These are phyloP conservation scores for Populus pruinosa DNA, from an alignment of 345 rosid genomes.

Conservation along the genomic window DNA sequence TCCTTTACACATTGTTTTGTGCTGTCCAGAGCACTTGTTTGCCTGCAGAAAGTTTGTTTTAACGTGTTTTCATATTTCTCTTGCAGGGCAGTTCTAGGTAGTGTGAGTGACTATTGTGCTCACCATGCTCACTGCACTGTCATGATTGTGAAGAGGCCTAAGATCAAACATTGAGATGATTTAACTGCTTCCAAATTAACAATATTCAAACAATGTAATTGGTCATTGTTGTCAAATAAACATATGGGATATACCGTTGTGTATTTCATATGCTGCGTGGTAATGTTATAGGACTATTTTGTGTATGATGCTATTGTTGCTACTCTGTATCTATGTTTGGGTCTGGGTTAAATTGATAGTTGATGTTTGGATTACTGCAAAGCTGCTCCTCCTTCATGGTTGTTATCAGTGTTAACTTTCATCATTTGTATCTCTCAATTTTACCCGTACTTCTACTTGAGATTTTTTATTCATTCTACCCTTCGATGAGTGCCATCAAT, in stretches of 20 bases:
- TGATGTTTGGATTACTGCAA: too few relatives aligned
- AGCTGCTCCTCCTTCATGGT: too few relatives aligned
- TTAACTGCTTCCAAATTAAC: background rate
- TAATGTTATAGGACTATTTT: background rate
- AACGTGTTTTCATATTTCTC: background rate
- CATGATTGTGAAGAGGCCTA: slow-evolving; percentile 96
- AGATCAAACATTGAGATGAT: slow-evolving; percentile 50
- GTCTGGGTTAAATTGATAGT: background rate
- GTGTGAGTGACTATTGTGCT: slow-evolving; percentile 90
- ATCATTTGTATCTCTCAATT: too few relatives aligned
- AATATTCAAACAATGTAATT: background rate
- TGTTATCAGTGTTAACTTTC: too few relatives aligned
- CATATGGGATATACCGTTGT: background rate
- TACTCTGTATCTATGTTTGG: background rate
- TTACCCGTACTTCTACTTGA: too few relatives aligned
- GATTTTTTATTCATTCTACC: too few relatives aligned
- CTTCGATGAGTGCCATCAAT: too few relatives aligned
- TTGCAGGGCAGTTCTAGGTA: slow-evolving; percentile 89
- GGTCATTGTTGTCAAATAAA: background rate
- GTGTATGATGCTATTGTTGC: background rate
- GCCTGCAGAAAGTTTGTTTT: background rate
- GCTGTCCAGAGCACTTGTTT: background rate
- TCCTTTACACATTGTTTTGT: background rate
- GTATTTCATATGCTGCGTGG: background rate
- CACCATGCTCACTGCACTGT: slow-evolving; percentile 98